phyloP scores from a whole-genome alignment of 768 basidiomycete genomes.

The Trametes gibbosa region DNA sequence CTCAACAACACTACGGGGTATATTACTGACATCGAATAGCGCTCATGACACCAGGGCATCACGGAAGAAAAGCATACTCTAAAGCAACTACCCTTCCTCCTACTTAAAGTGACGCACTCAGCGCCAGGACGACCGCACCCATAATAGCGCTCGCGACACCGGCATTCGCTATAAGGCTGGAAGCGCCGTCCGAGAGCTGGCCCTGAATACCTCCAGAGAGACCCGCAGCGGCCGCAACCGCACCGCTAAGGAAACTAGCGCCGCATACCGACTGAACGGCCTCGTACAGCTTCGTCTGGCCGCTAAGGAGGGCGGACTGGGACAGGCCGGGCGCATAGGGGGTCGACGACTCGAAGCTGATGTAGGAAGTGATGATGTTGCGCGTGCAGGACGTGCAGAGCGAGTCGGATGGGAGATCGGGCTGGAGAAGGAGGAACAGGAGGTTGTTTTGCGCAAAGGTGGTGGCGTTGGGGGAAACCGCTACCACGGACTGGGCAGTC shows the following conservation, averaged over 20 bases:
- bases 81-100: constrained; percentile 10
- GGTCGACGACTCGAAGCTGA: constrained; percentile 63
- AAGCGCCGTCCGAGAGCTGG: constrained; percentile 30
- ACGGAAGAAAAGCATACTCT: constrained; percentile 13
- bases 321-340: constrained; percentile 77
- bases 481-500: constrained; percentile 32
- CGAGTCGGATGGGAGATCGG: constrained; percentile 40
- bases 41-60: constrained; percentile 10
- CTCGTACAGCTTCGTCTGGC: constrained; percentile 65
- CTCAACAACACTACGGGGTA: constrained; percentile 17
- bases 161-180: constrained; percentile 28
- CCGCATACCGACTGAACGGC: constrained; percentile 67
- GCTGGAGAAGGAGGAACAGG: constrained; percentile 75
- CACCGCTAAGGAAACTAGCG: constrained; percentile 61
- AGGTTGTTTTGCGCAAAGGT: constrained; percentile 61
- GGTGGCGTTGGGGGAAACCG: constrained; percentile 49
- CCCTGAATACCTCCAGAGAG: constrained; percentile 38
- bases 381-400: constrained; percentile 87
- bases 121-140: constrained; percentile 33
- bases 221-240: constrained; percentile 67
- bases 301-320: constrained; percentile 60
- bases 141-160: constrained; percentile 32
- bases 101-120: constrained; percentile 28
- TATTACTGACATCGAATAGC: constrained; percentile 19
- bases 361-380: constrained; percentile 71